Base-by-base conservation (phyloP, 2,329 filamentous ascomycete genomes). In the Kalaharituber pfeilii region DNA sequence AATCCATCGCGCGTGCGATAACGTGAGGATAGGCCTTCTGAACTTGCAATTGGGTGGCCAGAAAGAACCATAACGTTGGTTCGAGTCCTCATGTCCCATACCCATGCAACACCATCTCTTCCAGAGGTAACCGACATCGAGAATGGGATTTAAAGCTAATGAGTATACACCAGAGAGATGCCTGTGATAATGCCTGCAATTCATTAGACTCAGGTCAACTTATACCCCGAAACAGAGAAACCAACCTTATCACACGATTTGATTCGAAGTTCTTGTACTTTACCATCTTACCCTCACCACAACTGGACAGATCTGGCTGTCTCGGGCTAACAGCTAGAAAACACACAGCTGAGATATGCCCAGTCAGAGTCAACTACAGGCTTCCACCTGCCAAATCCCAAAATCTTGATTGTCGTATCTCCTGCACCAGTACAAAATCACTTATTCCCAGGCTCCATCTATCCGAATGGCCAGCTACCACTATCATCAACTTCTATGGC, bases 241-340 rank as follows among this genome's bases (percentile, higher is more conserved):
- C 30, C 30, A 9, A 36, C 30, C 42, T 79, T 66, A 96, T 95
- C 57, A 98, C 91, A 69, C 95, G 95, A 73, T 98, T 98, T n/a
- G 89, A 95, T 69, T 98, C 91, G 60, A 98, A 72, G 71, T 98
- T 93, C 91, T 91, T 98, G 71, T 91, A 98, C 70, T 98, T 98
- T 59, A 98, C 91, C 88, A 95, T 95, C 73, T 98, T 98, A 68
- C 98, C 91, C 69, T 98, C 91, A 56, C 86, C 93, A 65, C 91
- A 98, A 9, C 87, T 94, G 69, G 98, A 98, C 8, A 98, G 76
- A 66, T 98, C 98, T 0, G 91, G 93, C 69, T 98, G 91, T 49
- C 91, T 75, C 15, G 88, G 85, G 22, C 86, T 94, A 6, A 98
- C 86, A 0, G 89, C 91, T 49, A 98, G 75, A 1, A 89, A 91